A percentile compares a stretch with the other conserved stretches of the same genome.
These are phyloP conservation scores for Pichia kudriavzevii DNA, from an alignment of 1,139 yeast genomes.

Conservation along the genomic window DNA sequence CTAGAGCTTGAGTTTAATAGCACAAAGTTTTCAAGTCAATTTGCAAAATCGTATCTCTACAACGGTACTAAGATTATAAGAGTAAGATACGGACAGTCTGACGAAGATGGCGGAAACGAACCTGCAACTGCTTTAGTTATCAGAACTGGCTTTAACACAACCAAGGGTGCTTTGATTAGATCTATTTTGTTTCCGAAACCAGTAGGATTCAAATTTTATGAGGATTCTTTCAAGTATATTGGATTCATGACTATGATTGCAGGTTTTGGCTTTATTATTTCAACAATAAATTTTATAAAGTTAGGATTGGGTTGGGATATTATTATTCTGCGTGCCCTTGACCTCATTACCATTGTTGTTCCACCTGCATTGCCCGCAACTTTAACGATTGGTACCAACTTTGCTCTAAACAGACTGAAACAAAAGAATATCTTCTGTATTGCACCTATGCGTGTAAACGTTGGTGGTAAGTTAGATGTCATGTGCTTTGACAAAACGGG, in stretches of 20 bases:
- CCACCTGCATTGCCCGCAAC: slow-evolving; percentile 99
- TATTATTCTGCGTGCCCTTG: slow-evolving; percentile 83
- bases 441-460: slow-evolving; percentile 86
- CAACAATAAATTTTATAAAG: slow-evolving; percentile 74
- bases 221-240: slow-evolving; percentile 90
- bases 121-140: slow-evolving; percentile 84
- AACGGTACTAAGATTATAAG: slow-evolving; percentile 86
- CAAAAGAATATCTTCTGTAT: slow-evolving; percentile 72
- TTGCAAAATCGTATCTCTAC: slow-evolving; percentile 71
- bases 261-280: slow-evolving; percentile 69
- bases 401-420: slow-evolving; percentile 74
- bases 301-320: slow-evolving; percentile 61
- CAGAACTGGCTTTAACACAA: slow-evolving; percentile 88
- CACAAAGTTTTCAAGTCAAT: slow-evolving; percentile 51
- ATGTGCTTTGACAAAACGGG: slow-evolving; percentile 96
- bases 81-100: slow-evolving; percentile 50
- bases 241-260: slow-evolving; percentile 93
- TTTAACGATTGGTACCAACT: slow-evolving; percentile 88
- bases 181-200: slow-evolving; percentile 97
- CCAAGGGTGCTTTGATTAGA: slow-evolving; percentile 90
- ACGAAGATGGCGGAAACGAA: slow-evolving; percentile 36
- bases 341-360: slow-evolving; percentile 89
- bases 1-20: slow-evolving; percentile 46
- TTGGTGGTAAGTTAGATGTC: slow-evolving; percentile 88
- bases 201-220: slow-evolving; percentile 83